Conservation (phyloP, 1,284 basidiomycete genomes). For the Puccinia triticina region DNA sequence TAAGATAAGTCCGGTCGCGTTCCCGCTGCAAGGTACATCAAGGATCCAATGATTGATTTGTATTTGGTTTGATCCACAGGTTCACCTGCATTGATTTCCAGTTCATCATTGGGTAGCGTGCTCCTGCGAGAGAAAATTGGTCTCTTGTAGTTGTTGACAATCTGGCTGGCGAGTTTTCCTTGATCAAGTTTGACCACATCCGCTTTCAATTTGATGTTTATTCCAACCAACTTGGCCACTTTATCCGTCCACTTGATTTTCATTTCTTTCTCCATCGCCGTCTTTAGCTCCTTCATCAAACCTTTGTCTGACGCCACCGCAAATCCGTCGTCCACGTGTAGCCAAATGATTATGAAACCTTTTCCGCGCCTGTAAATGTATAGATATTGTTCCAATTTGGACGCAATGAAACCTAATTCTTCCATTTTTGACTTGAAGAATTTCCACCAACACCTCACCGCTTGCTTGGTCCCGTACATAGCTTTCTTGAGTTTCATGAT, state of each 20-base stretch:
- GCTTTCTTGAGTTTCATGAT: constrained; percentile 9
- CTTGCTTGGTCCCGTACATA: constrained; percentile 28
- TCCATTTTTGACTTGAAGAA: constrained; percentile 30
- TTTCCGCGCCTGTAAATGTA: background rate
- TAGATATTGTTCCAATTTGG: background rate
- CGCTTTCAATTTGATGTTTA: background rate
- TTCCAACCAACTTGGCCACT: background rate
- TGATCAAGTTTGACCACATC: background rate
- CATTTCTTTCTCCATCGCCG: background rate
- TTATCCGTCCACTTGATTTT: background rate
- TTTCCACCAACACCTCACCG: constrained; percentile 11
- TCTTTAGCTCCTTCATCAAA: background rate
- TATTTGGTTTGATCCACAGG: background rate
- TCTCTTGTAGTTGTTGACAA: background rate
- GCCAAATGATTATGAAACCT: background rate
- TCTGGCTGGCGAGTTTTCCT: background rate
- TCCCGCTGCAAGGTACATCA: background rate
- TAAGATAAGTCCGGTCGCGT: background rate
- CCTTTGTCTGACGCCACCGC: background rate
- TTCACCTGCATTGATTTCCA: background rate
- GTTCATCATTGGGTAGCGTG: background rate
- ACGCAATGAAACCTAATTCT: background rate
- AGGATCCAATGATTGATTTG: background rate
- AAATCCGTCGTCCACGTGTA: constrained; percentile 6
- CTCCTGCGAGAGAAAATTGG: background rate